These are phyloP conservation scores for Fraxinus albicans DNA, from an alignment of 305 asterid species.

Conservation along the genomic window DNA sequence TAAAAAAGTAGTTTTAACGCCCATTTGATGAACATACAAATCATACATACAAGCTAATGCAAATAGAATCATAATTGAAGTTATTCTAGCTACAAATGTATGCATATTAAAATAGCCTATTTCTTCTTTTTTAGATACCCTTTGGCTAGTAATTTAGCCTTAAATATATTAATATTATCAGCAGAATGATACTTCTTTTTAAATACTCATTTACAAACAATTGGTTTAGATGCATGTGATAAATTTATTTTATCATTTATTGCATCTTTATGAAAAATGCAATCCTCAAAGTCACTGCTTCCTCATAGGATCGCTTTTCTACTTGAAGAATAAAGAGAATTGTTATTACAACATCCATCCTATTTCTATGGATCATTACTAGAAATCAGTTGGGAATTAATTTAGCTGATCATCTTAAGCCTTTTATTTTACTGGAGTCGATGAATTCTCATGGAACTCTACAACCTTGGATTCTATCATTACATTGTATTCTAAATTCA, in stretches of 20 bases:
- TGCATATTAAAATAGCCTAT: not conserved
- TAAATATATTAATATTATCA: not conserved
- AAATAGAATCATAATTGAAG: not conserved
- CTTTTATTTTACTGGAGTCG: not conserved
- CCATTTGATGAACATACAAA: not conserved
- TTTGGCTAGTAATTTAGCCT: not conserved
- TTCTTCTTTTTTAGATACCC: not conserved
- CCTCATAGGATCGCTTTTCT: not conserved
- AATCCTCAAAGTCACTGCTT: not conserved
- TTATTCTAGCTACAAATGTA: not conserved
- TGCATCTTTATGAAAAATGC: not conserved
- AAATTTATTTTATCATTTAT: not conserved
- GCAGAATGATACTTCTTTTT: not conserved
- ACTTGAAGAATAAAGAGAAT: not conserved
- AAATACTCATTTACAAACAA: slow-evolving; percentile 1
- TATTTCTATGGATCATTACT: too few species aligned
- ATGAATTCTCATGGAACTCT: not conserved
- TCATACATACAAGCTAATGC: too few species aligned
- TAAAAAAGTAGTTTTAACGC: not conserved
- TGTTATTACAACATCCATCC: not conserved
- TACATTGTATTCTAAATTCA: not conserved
- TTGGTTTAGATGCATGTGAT: not conserved
- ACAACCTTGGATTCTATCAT: not conserved
- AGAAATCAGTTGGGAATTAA: not conserved
- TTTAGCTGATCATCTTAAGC: not conserved